Conservation (phyloP, 805 yeast genomes). For the Nakazawaea laoshanensis region DNA sequence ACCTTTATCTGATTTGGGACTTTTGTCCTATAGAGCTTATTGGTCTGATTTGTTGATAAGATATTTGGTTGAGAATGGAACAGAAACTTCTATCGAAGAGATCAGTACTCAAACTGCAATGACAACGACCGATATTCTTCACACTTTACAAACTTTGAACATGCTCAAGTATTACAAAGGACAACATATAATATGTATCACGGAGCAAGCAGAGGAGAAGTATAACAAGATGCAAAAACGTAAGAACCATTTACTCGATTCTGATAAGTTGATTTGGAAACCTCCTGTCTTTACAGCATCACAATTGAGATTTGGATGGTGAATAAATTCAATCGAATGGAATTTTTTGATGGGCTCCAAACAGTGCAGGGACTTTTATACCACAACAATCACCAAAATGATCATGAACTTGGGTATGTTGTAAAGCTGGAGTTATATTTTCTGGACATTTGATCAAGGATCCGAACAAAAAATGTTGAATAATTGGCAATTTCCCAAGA, state of each 20-base stretch:
- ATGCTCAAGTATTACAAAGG: constrained; percentile 91
- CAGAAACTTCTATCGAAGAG: constrained; percentile 72
- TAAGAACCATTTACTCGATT: constrained; percentile 69
- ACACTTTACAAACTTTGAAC: constrained; percentile 85
- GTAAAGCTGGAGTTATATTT: constrained; percentile 34
- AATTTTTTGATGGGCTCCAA: constrained; percentile 58
- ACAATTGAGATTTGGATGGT: constrained; percentile 95
- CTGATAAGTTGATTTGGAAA: constrained; percentile 73
- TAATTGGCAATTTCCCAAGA: constrained; percentile 78
- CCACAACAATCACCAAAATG: constrained; percentile 99
- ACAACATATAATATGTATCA: constrained; percentile 82
- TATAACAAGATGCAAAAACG: constrained; percentile 60
- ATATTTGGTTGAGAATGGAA: constrained; percentile 54
- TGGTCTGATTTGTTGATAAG: constrained; percentile 90
- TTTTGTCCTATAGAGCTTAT: constrained; percentile 86
- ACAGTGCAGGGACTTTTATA: constrained; percentile 89
- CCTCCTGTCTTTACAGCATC: constrained; percentile 96
- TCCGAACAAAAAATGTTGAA: constrained; percentile 92
- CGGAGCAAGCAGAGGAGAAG: constrained; percentile 71
- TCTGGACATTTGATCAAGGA: constrained; percentile 61
- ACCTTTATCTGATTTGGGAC: constrained; percentile 91
- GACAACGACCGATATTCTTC: constrained; percentile 94
- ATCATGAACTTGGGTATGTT: constrained; percentile 24
- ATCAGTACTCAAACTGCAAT: constrained; percentile 79
- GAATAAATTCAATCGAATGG: constrained; percentile 54